A percentile compares a stretch with the other conserved stretches of the same genome.
These are phyloP conservation scores for Plasmodium gonderi DNA, from an alignment of 169 alveolate genomes.

Conservation along the genomic window DNA sequence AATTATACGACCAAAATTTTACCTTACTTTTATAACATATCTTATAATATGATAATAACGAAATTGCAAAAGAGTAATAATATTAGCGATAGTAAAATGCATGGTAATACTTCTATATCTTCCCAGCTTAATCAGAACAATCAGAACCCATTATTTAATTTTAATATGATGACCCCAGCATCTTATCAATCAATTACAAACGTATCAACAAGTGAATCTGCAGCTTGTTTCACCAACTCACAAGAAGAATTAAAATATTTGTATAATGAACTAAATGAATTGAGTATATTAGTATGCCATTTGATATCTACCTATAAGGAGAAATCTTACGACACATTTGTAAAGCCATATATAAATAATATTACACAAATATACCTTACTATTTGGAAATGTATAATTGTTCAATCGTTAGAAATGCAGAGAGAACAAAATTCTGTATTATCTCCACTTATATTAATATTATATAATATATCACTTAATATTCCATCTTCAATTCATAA, in stretches of 20 bases:
- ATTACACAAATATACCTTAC: slow-evolving; percentile 54
- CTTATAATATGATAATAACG: slow-evolving; percentile 44
- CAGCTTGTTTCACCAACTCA: neutral
- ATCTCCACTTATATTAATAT: slow-evolving; percentile 45
- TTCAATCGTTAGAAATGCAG: slow-evolving; percentile 72
- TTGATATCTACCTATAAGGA: slow-evolving; percentile 69
- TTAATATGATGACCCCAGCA: slow-evolving; percentile 48
- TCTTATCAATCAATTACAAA: neutral
- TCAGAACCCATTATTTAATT: neutral
- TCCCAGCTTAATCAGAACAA: neutral
- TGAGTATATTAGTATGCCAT: slow-evolving; percentile 64
- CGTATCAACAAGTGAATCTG: neutral
- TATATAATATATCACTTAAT: slow-evolving; percentile 50
- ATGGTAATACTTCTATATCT: neutral
- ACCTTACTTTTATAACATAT: slow-evolving; percentile 67
- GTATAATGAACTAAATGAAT: slow-evolving; percentile 52
- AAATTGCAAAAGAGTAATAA: slow-evolving; percentile 15
- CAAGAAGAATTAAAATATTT: slow-evolving; percentile 72
- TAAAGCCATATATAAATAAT: slow-evolving; percentile 60
- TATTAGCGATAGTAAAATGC: neutral
- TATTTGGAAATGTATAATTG: slow-evolving; percentile 65
- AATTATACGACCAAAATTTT: slow-evolving; percentile 56
- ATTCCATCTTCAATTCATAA: slow-evolving; percentile 49
- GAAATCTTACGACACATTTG: slow-evolving; percentile 49
- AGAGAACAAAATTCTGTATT: slow-evolving; percentile 71